Evolutionary conservation across 129 eudicot genomes (phyloP).

Genomic region (Glebionis coronaria): DNA sequence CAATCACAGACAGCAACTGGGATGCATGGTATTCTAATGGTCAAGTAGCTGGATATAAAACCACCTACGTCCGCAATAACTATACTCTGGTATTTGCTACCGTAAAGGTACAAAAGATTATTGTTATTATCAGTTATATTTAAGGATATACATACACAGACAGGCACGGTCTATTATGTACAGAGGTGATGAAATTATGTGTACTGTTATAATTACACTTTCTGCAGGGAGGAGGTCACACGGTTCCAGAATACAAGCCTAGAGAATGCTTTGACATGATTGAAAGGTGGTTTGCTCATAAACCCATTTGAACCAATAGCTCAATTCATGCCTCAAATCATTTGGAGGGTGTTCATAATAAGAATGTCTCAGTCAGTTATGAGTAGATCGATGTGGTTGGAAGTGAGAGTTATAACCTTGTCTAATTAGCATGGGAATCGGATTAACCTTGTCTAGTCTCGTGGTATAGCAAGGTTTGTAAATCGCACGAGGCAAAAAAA

Average conservation of each 20-base stretch:
- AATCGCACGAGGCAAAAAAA: too few species aligned
- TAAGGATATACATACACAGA: too few species aligned
- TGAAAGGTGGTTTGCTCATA: conserved; percentile 7
- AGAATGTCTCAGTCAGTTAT: too few species aligned
- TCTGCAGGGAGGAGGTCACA: conserved; percentile 22
- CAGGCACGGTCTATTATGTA: too few species aligned
- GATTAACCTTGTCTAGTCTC: too few species aligned
- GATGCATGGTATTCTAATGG: conserved; percentile 15
- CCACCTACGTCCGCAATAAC: neutral
- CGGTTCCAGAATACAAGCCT: conserved; percentile 19
- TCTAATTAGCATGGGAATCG: too few species aligned
- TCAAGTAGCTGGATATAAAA: conserved; percentile 22
- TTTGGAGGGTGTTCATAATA: too few species aligned
- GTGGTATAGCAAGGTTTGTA: too few species aligned
- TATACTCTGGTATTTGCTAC: conserved; percentile 14
- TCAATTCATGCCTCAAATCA: too few species aligned
- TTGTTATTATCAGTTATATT: neutral
- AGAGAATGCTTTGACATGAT: conserved; percentile 21
- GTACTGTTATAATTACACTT: neutral
- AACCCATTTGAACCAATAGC: neutral
- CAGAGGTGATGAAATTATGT: too few species aligned
- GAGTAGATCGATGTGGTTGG: too few species aligned
- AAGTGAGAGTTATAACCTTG: too few species aligned
- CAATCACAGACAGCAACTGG: conserved; percentile 24
- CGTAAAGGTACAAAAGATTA: conserved; percentile 7